Evolutionary conservation across 177 flowering plant genomes (phyloP).

Genomic region (Vitis hybrid): DNA sequence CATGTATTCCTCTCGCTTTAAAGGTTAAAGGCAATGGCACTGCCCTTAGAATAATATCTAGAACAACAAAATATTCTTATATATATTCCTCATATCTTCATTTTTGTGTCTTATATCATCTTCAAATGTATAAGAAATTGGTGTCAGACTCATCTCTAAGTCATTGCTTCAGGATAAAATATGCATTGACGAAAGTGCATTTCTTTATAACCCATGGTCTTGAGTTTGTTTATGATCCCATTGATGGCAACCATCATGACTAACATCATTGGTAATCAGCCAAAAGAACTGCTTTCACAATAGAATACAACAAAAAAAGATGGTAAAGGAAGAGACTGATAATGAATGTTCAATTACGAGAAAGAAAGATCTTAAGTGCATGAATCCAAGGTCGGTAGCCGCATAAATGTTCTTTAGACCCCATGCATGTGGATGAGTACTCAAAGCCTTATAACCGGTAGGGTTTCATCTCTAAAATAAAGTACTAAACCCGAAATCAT

Average conservation of each 20-base stretch:
- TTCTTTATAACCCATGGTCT: slow-evolving; percentile 12
- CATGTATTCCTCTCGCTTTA: slow-evolving; percentile 3
- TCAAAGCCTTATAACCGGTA: too few species aligned
- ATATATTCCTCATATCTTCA: background rate
- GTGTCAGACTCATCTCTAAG: too few species aligned
- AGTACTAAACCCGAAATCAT: too few species aligned
- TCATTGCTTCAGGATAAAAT: slow-evolving; percentile 7
- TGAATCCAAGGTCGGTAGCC: too few species aligned
- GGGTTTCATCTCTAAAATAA: too few species aligned
- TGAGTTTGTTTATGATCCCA: slow-evolving; percentile 6
- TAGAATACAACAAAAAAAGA: background rate
- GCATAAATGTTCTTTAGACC: too few species aligned
- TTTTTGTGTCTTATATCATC: background rate
- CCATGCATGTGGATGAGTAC: too few species aligned
- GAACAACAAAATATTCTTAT: slow-evolving; percentile 4
- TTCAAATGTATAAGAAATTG: slow-evolving; percentile 1
- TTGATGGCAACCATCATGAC: slow-evolving; percentile 18
- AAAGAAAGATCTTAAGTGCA: too few species aligned
- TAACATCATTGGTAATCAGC: slow-evolving; percentile 25
- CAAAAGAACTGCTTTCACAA: slow-evolving; percentile 13
- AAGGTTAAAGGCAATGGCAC: background rate
- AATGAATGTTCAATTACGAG: background rate
- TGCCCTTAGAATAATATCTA: background rate
- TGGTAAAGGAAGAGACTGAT: background rate
- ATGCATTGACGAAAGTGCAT: slow-evolving; percentile 4